Percentiles rank a stretch among this genome's conserved stretches.
These are phyloP conservation scores for Whalleya microplaca DNA, from an alignment of 2,329 filamentous ascomycete species.

Conservation along the genomic window DNA sequence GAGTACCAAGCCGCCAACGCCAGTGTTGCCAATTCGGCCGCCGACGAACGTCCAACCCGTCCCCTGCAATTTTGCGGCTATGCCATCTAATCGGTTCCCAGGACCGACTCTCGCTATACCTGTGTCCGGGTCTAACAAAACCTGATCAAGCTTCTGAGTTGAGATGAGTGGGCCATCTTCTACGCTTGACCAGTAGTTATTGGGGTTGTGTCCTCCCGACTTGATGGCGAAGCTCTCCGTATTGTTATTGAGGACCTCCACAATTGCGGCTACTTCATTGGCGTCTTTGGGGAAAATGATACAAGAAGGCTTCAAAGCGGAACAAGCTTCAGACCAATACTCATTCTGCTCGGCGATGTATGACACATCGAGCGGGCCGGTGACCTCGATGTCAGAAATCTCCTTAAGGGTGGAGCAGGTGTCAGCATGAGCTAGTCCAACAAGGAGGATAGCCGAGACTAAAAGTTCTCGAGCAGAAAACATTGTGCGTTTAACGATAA, in stretches of 20 bases:
- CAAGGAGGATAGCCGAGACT: slow-evolving; percentile 19
- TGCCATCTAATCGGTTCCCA: slow-evolving; percentile 48
- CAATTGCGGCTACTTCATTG: slow-evolving; percentile 54
- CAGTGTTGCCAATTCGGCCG: slow-evolving; percentile 48
- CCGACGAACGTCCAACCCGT: slow-evolving; percentile 49
- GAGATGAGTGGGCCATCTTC: slow-evolving; percentile 54
- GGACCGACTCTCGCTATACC: slow-evolving; percentile 48
- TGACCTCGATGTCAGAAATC: slow-evolving; percentile 40
- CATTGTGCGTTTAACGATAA: slow-evolving; percentile 13
- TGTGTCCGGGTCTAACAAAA: slow-evolving; percentile 43
- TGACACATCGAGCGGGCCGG: slow-evolving; percentile 36
- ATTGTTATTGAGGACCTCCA: slow-evolving; percentile 51
- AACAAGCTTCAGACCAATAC: slow-evolving; percentile 52
- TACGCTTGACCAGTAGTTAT: slow-evolving; percentile 55
- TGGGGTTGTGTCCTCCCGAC: slow-evolving; percentile 62
- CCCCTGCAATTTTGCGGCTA: slow-evolving; percentile 45
- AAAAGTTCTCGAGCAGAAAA: slow-evolving; percentile 19
- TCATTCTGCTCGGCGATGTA: slow-evolving; percentile 45
- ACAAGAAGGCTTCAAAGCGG: slow-evolving; percentile 48
- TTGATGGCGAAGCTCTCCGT: slow-evolving; percentile 57
- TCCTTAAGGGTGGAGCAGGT: slow-evolving; percentile 44
- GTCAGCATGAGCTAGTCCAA: slow-evolving; percentile 32
- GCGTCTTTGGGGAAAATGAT: slow-evolving; percentile 53
- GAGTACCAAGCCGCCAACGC: slow-evolving; percentile 53
- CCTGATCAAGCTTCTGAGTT: slow-evolving; percentile 46